Percentiles rank a stretch among this genome's conserved stretches.
Conservation (phyloP, 2,329 filamentous ascomycete genomes). For the Phialocephala subalpina region DNA sequence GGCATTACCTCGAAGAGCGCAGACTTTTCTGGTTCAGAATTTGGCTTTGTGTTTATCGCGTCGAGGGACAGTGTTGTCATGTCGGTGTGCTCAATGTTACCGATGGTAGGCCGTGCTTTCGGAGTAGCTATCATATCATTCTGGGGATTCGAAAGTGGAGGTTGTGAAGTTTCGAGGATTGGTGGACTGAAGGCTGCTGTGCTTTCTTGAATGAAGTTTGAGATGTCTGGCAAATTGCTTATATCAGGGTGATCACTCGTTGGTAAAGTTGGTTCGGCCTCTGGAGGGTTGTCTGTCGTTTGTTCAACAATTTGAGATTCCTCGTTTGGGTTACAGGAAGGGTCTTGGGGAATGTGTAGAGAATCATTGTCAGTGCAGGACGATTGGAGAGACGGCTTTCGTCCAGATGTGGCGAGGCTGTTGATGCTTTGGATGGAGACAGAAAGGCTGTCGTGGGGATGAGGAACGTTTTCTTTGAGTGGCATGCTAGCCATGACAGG, state of each 20-base stretch:
- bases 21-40: not conserved
- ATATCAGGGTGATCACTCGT: not conserved
- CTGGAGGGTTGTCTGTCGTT: not conserved
- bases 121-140: not conserved
- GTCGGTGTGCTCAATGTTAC: not conserved
- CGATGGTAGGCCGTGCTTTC: not conserved
- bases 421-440: not conserved
- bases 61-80: not conserved
- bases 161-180: not conserved
- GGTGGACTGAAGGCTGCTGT: not conserved
- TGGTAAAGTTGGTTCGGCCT: no score
- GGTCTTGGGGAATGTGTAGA: not conserved
- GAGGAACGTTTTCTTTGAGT: not conserved
- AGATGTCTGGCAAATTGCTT: not conserved
- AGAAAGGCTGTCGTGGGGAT: not conserved
- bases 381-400: not conserved
- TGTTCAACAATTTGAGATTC: not conserved
- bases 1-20: not conserved
- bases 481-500: not conserved
- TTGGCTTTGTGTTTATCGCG: not conserved
- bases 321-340: not conserved
- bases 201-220: not conserved
- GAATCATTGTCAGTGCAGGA: not conserved
- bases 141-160: not conserved
- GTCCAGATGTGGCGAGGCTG: not conserved